A percentile compares a stretch with the other conserved stretches of the same genome.
phyloP scores from a whole-genome alignment of 371 early-diverging fungal species.

The Gilbertella persicaria region DNA sequence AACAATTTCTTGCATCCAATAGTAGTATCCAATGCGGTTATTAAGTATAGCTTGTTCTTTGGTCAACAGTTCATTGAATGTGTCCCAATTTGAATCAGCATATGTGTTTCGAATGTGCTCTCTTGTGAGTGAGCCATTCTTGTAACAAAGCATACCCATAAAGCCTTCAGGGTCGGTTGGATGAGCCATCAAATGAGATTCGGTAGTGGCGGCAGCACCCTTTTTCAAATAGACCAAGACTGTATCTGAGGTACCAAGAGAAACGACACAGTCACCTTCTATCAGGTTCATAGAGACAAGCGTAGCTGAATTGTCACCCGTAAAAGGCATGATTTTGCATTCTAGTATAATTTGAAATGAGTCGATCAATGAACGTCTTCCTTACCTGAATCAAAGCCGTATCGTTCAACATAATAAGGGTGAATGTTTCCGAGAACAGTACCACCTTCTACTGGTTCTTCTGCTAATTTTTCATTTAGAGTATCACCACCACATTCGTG shows the following conservation, averaged over 20 bases:
- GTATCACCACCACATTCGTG: conserved; percentile 44
- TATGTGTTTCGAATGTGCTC: conserved; percentile 68
- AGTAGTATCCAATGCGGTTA: conserved; percentile 67
- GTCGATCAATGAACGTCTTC: not conserved
- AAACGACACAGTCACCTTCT: conserved; percentile 65
- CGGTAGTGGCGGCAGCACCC: conserved; percentile 46
- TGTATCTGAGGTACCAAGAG: conserved; percentile 84
- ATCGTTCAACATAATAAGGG: conserved; percentile 52
- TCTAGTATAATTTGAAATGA: conserved; percentile 29
- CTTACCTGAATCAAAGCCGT: conserved; percentile 62
- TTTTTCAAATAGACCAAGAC: conserved; percentile 63
- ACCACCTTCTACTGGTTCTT: conserved; percentile 45
- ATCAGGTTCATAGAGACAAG: conserved; percentile 64
- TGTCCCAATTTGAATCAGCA: conserved; percentile 57
- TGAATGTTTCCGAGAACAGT: conserved; percentile 40
- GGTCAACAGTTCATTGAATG: conserved; percentile 49
- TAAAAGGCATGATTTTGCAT: conserved; percentile 69
- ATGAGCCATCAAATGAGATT: conserved; percentile 73
- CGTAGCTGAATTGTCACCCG: conserved; percentile 86
- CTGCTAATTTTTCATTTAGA: conserved; percentile 43
- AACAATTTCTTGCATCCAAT: conserved; percentile 74
- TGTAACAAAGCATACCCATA: conserved; percentile 81
- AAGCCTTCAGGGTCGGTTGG: conserved; percentile 63
- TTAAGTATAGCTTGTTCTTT: conserved; percentile 22
- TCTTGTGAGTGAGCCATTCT: conserved; percentile 81